phyloP scores from a whole-genome alignment of 2,329 filamentous ascomycete genomes.

The Aspergillus sp. region DNA sequence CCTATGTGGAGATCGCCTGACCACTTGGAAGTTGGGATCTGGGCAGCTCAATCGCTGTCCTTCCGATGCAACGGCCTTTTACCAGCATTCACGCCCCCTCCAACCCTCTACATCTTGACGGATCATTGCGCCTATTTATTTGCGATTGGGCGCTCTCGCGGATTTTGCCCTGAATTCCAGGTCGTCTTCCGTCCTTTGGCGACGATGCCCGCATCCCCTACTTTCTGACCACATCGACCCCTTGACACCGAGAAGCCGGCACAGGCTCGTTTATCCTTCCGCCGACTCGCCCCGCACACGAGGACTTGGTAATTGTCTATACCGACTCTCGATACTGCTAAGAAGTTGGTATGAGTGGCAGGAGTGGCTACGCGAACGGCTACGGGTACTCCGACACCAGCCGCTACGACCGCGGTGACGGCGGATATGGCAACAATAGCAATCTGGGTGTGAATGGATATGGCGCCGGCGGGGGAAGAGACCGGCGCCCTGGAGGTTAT shows the following conservation, averaged over 20 bases:
- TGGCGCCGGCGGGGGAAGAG: constrained; percentile 26
- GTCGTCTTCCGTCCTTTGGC: background rate
- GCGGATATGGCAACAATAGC: constrained; percentile 29
- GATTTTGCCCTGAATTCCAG: background rate
- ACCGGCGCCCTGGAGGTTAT: constrained; percentile 44
- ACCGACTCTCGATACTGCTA: constrained; percentile 3
- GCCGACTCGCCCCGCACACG: constrained; percentile 13
- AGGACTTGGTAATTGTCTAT: constrained; percentile 14
- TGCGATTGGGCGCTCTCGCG: background rate
- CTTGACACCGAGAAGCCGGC: constrained; percentile 7
- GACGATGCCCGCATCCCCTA: constrained; percentile 27
- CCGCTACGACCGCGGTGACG: constrained; percentile 36
- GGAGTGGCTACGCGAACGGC: constrained; percentile 38
- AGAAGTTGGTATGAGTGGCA: constrained; percentile 34
- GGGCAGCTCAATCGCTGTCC: background rate
- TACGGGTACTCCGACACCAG: constrained; percentile 37
- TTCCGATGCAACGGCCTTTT: background rate
- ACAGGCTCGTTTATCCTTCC: constrained; percentile 5
- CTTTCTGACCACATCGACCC: constrained; percentile 16
- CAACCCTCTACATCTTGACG: background rate
- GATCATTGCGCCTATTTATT: background rate
- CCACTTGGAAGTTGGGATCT: background rate
- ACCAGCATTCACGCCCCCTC: background rate
- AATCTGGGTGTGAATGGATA: constrained; percentile 36
- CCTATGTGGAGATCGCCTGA: constrained; percentile 6